Base-by-base conservation (phyloP, 148 eudicot genomes). In the Chenopodium album region DNA sequence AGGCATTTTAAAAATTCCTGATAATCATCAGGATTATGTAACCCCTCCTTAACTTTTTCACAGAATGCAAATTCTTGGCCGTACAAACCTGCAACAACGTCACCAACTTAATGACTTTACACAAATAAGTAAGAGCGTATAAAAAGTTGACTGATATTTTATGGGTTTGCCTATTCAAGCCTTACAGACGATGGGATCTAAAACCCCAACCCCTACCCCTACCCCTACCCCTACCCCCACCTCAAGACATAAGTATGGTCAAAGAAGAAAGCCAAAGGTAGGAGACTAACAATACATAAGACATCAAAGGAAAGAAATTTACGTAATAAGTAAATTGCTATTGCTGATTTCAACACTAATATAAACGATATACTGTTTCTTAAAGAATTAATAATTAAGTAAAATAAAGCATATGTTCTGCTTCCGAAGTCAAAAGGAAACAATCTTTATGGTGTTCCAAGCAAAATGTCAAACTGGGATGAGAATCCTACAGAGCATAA, bases 1-100 rank as follows among this genome's bases (percentile, higher is more conserved):
- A 97, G 97, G 87, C 94, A 94, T 86, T 92, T 97, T 87, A 97
- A 87, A 84, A 97, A 97, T 82, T 93, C 94, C 81, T 94, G 99
- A 86, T 97, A 97, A 92, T 92, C 95, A 85, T 88, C 97, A 77
- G 80, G 78, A 87, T 81, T 92, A 26, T 84, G 86, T 80, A 97
- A 76, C 81, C 91, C 87, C 81, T 94, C 97, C 88, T 92, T 97
- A 66, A 97, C 99, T 87, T 93, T 97, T 76, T 92, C 97, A 85
- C 97, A 94, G 84, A 96, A 96, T 80, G 84, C 83, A 80, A 94
- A 90, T 83, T 94, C 99, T 75, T 84, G 94, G 85, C 84, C 90
- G 89, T 92, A 94, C 79, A 86, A 84, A 82, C 86, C 99, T 97
- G 86, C 75, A 87, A 72, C 23, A 83, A 44, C 84, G 74, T 47